Base-by-base conservation (phyloP, 108 stramenopile genomes). In the Schizochytrium sp. region DNA sequence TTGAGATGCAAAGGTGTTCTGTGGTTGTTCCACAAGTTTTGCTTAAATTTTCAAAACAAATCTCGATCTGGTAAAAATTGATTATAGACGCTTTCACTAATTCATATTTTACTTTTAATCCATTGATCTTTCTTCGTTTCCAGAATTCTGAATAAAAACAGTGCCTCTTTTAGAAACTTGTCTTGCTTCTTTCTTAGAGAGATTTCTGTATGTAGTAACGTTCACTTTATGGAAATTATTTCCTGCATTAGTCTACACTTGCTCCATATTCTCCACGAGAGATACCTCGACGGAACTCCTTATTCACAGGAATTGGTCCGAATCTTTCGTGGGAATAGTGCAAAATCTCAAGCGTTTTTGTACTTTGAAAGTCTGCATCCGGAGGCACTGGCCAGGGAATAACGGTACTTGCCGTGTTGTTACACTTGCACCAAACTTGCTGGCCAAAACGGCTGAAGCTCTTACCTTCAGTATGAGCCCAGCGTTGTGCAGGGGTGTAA, bases 391-490 rank as follows among this genome's bases (percentile, higher is more conserved):
- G 87, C 87, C 87, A 87, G 0, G 87, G 87, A 4, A 57, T 38
- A 17, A 87, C 57, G n/a, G 57, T 87, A 13, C 41, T 42, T 8
- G 87, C 87, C 1, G 87, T 87, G 57, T 59, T 59, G 40, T 87
- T 87, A 58, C 87, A 87, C 87, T 87, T 87, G 87, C 87, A 87
- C 87, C 87, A 87, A 4, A 87, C 87, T 28, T 87, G 87, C 87
- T 59, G 87, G 41, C 87, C 87, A 59, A 19, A 59, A 2, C 40
- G 57, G 1, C 40, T 59, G 57, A 87, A 87, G 15, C 40, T 42
- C 57, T 59, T 57, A 3, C 87, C 87, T 28, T 87, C 87, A 15
- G 87, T 87, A 45, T 87, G 87, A 0, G 56, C 87, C 87, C 87
- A 87, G 10, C 17, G 12, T 13, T 57, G 28, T 13, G 57, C 87